Evolutionary conservation across 2,329 filamentous ascomycete genomes (phyloP), one percentile per base, ranked within the genome.

Genomic region (Aspergillus hiratsukae): DNA sequence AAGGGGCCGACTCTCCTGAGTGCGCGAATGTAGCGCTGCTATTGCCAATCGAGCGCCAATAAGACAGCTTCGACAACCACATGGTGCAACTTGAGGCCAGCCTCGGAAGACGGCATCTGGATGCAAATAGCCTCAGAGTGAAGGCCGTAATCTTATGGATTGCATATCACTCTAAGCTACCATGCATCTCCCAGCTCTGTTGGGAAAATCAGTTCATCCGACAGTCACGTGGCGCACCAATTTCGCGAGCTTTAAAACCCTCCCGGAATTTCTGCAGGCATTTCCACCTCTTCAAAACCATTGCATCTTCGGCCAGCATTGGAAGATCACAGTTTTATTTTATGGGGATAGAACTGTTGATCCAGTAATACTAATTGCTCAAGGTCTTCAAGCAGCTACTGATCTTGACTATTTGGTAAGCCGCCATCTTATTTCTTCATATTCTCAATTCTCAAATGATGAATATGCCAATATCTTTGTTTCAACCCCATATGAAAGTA

Each of bases 401-500:
- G 14, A 3, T 17, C 4, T 7, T 17, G 6, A 37, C 5, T 7
- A 37, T 37, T 51, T 29, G 51, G 56, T 61, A 58, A 60, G 59
- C 57, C 56, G 43, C 25, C 45, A 37, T 28, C 19, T 6, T 49
- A n/a, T 46, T 37, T 29, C 49, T 8, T 21, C 49, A n/a, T 19
- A 43, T 23, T 28, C 37, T 57, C 49, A 41, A 43, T 23, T 28
- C 37, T 57, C 49, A 41, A 29, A 66, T 70, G 68, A 71, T 71
- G 68, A 69, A 69, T 65, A 67, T 73, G 69, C 68, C 61, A 67
- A 61, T 62, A 60, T 66, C 63, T 70, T 69, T 73, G 69, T 73
- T 72, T 73, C 70, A 73, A 73, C 69, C 70, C 68, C 70, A 73
- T 72, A 66, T 72, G 65, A 72, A 65, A 61, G 60, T 61, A 63